These are phyloP conservation scores for Phylloporus sp. DNA, from an alignment of 768 basidiomycete species.

Conservation along the genomic window DNA sequence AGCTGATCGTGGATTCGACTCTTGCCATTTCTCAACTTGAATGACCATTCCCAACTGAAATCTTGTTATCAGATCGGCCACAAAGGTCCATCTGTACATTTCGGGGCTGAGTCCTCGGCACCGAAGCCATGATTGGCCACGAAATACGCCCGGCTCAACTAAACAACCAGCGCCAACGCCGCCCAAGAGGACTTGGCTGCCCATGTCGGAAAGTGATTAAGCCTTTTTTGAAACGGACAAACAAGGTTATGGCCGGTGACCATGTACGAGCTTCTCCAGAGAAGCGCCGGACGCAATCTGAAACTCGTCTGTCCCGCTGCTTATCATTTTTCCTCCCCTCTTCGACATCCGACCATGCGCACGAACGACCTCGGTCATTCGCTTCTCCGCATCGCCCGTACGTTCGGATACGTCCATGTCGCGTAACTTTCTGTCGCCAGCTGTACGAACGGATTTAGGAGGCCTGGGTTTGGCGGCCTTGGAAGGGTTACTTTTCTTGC, in stretches of 20 bases:
- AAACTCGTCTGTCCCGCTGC: slow-evolving; percentile 67
- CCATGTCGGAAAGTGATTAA: background rate
- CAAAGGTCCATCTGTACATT: background rate
- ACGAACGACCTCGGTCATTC: slow-evolving; percentile 85
- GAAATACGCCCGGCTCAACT: background rate
- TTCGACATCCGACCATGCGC: slow-evolving; percentile 76
- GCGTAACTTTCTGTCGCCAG: slow-evolving; percentile 19
- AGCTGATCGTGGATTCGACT: no score
- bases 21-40: background rate
- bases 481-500: slow-evolving; percentile 13
- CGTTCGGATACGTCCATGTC: slow-evolving; percentile 35
- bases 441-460: slow-evolving; percentile 1
- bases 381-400: slow-evolving; percentile 57
- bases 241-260: slow-evolving; percentile 11
- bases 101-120: background rate
- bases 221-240: background rate
- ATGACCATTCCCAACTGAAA: background rate
- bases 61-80: background rate
- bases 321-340: slow-evolving; percentile 71
- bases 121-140: no score
- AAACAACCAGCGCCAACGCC: background rate
- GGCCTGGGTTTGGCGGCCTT: slow-evolving; percentile 3
- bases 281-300: slow-evolving; percentile 63
- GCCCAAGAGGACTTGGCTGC: background rate
- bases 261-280: slow-evolving; percentile 54